Evolutionary conservation across 495 filamentous ascomycete species (phyloP), one percentile per base, ranked within the genome.

Genomic region (Penicillium macrosclerotiorum): DNA sequence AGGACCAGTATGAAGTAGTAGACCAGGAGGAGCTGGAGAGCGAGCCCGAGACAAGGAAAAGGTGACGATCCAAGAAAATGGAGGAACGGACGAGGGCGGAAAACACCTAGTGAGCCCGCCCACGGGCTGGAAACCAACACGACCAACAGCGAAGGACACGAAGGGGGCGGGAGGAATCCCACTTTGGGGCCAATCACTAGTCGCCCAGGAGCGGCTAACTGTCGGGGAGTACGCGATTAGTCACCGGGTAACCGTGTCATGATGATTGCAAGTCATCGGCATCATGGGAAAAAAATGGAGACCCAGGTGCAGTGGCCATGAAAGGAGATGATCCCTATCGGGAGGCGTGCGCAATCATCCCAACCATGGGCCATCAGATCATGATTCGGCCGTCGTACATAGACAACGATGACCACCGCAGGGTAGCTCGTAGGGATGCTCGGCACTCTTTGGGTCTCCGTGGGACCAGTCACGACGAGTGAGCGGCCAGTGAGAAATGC

Each of bases 191-290:
- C 38, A 56, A 52, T 52, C 17, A 36, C 30, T 13, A 25, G 22
- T 23, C 19, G 30, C 14, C 8, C 14, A 27, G n/a, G 31, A 42
- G 51, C 51, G 51, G 51, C 51, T 54, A 49, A 54, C 43, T 37
- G 40, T 49, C 49, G 49, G 49, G 54, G 49, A 33, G 49, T 57
- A 53, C 49, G 45, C 42, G 49, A 57, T 49, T 52, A 57, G 54
- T 57, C 54, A 57, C 47, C 44, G 32, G 52, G 52, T 55, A 51
- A 56, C 53, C 26, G 52, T 55, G 46, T 49, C 46, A 49, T 49
- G 45, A 42, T 48, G 45, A 42, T 48, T 39, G 46, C 38, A 47
- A 19, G 36, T 46, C 38, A 11, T 41, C 40, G 20, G 31, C 41
- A 44, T 44, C 42, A 44, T 44, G 14, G 20, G n/a, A n/a, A 26